Percentiles rank a stretch among this genome's conserved stretches.
phyloP scores from a whole-genome alignment of 2,329 filamentous ascomycete genomes.

The Xylariaceae sp. region DNA sequence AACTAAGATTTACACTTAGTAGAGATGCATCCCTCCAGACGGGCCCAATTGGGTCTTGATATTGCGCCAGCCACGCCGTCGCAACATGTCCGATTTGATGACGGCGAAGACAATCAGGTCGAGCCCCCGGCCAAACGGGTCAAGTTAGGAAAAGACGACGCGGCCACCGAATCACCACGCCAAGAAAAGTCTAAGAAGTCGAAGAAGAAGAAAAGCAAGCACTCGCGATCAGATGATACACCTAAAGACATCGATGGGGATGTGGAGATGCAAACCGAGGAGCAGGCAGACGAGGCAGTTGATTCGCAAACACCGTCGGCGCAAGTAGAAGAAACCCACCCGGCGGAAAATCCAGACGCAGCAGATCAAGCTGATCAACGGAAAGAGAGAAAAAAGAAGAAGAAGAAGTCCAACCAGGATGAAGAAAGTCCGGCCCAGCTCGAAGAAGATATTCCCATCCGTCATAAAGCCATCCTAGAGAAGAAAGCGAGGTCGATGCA shows the following conservation, averaged over 20 bases:
- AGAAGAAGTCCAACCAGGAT: conserved; percentile 22
- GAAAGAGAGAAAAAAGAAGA: conserved; percentile 26
- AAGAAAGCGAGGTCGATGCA: conserved; percentile 53
- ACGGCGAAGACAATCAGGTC: conserved; percentile 12
- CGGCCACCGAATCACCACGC: neutral
- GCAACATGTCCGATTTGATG: conserved; percentile 23
- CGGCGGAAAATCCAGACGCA: conserved; percentile 4
- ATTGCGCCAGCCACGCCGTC: conserved; percentile 2
- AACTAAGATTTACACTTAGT: neutral
- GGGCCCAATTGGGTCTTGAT: neutral
- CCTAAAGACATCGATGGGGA: neutral
- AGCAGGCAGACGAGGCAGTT: neutral
- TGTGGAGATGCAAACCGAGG: neutral
- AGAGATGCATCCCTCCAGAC: conserved; percentile 37
- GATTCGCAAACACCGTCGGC: conserved; percentile 2
- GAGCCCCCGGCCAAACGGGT: conserved; percentile 36
- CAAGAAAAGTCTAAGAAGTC: conserved; percentile 32
- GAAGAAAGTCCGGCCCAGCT: conserved; percentile 9
- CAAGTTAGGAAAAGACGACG: conserved; percentile 31
- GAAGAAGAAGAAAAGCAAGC: conserved; percentile 37
- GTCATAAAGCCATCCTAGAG: conserved; percentile 49
- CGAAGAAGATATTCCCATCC: conserved; percentile 24
- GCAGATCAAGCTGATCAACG: conserved; percentile 22
- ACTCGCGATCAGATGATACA: conserved; percentile 27
- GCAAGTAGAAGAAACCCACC: conserved; percentile 2